Conservation (phyloP, 768 basidiomycete species). For the Myochromella boudieri region DNA sequence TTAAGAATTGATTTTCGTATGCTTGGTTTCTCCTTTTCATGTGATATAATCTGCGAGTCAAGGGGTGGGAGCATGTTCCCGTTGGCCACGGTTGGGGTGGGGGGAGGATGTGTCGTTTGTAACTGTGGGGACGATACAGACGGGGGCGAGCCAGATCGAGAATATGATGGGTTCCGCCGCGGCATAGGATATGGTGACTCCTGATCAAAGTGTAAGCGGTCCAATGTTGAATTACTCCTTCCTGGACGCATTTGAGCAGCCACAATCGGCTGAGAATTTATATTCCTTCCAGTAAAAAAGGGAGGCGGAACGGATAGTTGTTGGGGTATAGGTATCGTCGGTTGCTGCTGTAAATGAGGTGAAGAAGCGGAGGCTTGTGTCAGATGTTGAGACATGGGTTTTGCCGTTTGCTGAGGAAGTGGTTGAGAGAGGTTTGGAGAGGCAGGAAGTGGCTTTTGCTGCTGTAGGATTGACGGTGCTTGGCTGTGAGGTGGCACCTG, state of each 20-base stretch:
- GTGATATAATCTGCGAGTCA: constrained; percentile 28
- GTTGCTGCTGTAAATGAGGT: constrained; percentile 6
- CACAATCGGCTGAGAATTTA: constrained; percentile 35
- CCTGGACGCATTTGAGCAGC: constrained; percentile 39
- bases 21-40: constrained; percentile 43
- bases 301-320: constrained; percentile 16
- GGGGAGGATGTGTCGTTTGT: constrained; percentile 9
- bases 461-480: constrained; percentile 15
- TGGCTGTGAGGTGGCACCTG: constrained; percentile 16
- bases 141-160: constrained; percentile 23
- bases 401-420: neutral
- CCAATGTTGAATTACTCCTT: constrained; percentile 31
- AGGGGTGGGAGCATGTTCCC: constrained; percentile 17
- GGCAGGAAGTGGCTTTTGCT: neutral
- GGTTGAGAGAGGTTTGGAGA: constrained; percentile 2
- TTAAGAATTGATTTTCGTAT: constrained; percentile 75
- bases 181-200: constrained; percentile 67
- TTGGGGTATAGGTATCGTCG: constrained; percentile 1
- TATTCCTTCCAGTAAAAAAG: constrained; percentile 13
- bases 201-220: constrained; percentile 68
- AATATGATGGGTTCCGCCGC: constrained; percentile 23
- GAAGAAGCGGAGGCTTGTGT: neutral
- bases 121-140: constrained; percentile 29
- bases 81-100: constrained; percentile 15
- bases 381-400: neutral